phyloP scores from a whole-genome alignment of 169 alveolate species.

The Babesia caballi region DNA sequence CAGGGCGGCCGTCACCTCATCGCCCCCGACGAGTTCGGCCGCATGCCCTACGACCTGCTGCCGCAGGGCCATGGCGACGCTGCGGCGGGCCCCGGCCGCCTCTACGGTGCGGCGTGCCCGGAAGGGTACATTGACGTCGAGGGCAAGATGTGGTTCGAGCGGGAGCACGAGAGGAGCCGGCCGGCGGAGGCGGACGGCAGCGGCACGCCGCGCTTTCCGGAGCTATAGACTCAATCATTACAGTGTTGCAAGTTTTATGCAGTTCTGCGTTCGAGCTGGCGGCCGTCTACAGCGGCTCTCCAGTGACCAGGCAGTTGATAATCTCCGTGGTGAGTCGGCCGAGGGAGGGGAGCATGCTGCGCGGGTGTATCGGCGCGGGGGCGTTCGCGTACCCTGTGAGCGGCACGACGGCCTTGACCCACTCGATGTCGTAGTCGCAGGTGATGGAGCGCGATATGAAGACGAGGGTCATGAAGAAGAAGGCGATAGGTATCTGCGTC shows the following conservation, averaged over 20 bases:
- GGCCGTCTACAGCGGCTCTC: neutral
- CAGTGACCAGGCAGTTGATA: constrained; percentile 3
- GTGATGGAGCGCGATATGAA: constrained; percentile 18
- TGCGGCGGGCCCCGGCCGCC: neutral
- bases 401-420: constrained; percentile 16
- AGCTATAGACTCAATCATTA: neutral
- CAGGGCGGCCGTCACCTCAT: constrained; percentile 1
- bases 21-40: constrained; percentile 19
- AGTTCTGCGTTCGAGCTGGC: neutral
- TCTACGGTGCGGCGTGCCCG: neutral
- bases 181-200: constrained; percentile 1
- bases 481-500: neutral
- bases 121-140: constrained; percentile 35
- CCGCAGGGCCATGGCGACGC: neutral
- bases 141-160: constrained; percentile 58
- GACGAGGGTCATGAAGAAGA: constrained; percentile 3
- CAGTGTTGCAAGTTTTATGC: neutral
- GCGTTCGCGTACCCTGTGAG: neutral
- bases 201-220: constrained; percentile 43
- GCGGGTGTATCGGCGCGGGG: neutral
- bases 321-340: neutral
- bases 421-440: neutral
- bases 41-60: neutral
- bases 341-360: constrained; percentile 24
- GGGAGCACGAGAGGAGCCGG: neutral